A percentile compares a stretch with the other conserved stretches of the same genome.
These are phyloP conservation scores for Kurtzmaniella fragi DNA, from an alignment of 805 yeast species.

Conservation along the genomic window DNA sequence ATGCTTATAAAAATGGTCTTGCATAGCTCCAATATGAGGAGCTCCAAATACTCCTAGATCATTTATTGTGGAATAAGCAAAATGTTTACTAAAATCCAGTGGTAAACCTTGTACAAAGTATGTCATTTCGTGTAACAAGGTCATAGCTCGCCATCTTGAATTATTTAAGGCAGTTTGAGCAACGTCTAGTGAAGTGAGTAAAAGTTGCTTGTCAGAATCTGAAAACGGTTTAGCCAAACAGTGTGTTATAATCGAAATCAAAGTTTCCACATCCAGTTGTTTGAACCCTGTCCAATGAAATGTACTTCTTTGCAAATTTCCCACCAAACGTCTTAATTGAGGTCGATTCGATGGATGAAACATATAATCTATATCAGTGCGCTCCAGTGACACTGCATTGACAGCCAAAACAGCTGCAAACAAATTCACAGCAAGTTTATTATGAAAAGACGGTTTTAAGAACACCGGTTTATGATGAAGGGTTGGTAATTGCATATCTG, in stretches of 20 bases:
- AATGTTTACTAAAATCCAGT: conserved; percentile 29
- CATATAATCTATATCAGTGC: conserved; percentile 66
- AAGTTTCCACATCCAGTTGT: conserved; percentile 48
- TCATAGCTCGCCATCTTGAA: conserved; percentile 52
- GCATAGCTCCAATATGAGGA: conserved; percentile 50
- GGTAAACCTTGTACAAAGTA: conserved; percentile 48
- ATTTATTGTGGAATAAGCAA: conserved; percentile 24
- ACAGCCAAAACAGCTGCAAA: conserved; percentile 65
- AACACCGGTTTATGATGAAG: conserved; percentile 55
- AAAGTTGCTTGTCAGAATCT: conserved; percentile 33
- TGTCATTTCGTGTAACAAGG: conserved; percentile 63
- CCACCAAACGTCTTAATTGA: conserved; percentile 52
- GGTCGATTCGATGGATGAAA: conserved; percentile 55
- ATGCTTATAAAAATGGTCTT: conserved; percentile 49
- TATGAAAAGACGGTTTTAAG: conserved; percentile 58
- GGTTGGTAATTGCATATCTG: conserved; percentile 53
- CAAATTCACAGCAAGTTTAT: conserved; percentile 55
- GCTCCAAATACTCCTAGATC: conserved; percentile 50
- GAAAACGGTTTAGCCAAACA: conserved; percentile 40
- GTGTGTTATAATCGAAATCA: conserved; percentile 44
- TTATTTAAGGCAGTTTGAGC: conserved; percentile 49
- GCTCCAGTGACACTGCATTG: conserved; percentile 69
- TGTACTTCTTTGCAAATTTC: conserved; percentile 61
- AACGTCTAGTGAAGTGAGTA: conserved; percentile 39
- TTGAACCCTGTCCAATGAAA: conserved; percentile 76